These are phyloP conservation scores for Geotrichum carabidarum DNA, from an alignment of 1,139 yeast genomes.

Conservation along the genomic window DNA sequence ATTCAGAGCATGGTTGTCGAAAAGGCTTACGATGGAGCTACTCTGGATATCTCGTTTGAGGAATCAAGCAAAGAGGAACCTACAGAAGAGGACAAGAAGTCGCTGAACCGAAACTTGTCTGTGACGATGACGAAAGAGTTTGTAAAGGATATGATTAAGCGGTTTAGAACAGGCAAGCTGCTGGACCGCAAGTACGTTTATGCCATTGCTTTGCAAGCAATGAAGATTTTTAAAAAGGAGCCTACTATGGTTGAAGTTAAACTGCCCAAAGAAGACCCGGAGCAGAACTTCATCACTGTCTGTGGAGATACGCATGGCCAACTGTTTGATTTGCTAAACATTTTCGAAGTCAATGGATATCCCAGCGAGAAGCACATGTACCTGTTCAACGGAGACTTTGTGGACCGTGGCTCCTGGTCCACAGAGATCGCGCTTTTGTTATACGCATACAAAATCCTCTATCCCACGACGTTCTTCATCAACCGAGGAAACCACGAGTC, in stretches of 20 bases:
- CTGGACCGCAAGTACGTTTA: slow-evolving; percentile 78
- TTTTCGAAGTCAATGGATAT: slow-evolving; percentile 71
- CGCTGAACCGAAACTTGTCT: slow-evolving; percentile 14
- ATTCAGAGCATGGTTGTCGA: slow-evolving; percentile 46
- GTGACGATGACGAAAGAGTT: slow-evolving; percentile 46
- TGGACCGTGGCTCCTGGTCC: slow-evolving; percentile 97
- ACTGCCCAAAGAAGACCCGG: slow-evolving; percentile 29
- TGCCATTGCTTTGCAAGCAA: slow-evolving; percentile 72
- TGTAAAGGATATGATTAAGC: slow-evolving; percentile 58
- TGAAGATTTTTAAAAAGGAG: slow-evolving; percentile 59
- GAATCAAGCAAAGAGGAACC: slow-evolving; percentile 29
- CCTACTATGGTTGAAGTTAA: slow-evolving; percentile 70
- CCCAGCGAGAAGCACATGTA: slow-evolving; percentile 62
- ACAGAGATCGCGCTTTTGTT: slow-evolving; percentile 87
- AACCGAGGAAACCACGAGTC: slow-evolving; percentile 98
- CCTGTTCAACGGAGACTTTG: slow-evolving; percentile 94
- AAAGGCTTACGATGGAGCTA: slow-evolving; percentile 61
- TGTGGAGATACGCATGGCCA: slow-evolving; percentile 99
- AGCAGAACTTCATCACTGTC: slow-evolving; percentile 54
- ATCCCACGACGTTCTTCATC: slow-evolving; percentile 66
- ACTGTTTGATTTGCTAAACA: slow-evolving; percentile 78
- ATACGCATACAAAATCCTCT: slow-evolving; percentile 70
- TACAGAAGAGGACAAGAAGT: slow-evolving; percentile 21
- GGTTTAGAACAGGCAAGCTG: slow-evolving; percentile 67
- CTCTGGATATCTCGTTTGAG: slow-evolving; percentile 43